phyloP scores from a whole-genome alignment of 2,329 filamentous ascomycete species.

The Exophiala lecanii-corni region DNA sequence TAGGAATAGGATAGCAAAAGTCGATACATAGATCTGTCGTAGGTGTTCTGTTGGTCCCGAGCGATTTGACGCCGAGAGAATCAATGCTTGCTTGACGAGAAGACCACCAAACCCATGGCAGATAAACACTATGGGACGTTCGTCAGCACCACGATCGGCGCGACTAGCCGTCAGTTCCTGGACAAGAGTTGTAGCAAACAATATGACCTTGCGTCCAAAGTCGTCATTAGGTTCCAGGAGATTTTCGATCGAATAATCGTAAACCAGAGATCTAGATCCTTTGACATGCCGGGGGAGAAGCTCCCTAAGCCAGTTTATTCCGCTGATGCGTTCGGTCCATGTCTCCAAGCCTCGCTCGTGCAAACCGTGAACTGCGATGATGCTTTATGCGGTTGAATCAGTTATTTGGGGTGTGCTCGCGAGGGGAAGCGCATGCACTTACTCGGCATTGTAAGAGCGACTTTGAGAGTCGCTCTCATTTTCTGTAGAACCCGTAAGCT shows the following conservation, averaged over 20 bases:
- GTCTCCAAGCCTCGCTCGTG: neutral
- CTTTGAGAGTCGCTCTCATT: too few relatives aligned
- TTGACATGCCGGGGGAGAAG: neutral
- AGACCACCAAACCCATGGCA: constrained; percentile 1
- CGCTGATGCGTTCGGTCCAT: neutral
- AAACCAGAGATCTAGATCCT: neutral
- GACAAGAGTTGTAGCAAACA: neutral
- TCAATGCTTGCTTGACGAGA: neutral
- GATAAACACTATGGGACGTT: neutral
- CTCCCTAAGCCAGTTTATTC: neutral
- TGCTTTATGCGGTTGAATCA: too few relatives aligned
- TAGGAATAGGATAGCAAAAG: neutral
- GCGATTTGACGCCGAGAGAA: neutral
- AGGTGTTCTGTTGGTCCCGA: neutral
- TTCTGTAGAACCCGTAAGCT: too few relatives aligned
- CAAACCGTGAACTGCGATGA: neutral
- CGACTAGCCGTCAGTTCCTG: neutral
- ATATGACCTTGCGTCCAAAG: neutral
- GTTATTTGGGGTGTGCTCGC: too few relatives aligned
- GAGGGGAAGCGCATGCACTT: too few relatives aligned
- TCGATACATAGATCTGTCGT: neutral
- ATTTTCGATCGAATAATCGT: constrained; percentile 1
- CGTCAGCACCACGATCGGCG: neutral
- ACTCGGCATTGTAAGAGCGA: too few relatives aligned
- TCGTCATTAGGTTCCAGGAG: neutral